Conservation (phyloP, 164 flowering plant species). For the Nymphaea thermarum region DNA sequence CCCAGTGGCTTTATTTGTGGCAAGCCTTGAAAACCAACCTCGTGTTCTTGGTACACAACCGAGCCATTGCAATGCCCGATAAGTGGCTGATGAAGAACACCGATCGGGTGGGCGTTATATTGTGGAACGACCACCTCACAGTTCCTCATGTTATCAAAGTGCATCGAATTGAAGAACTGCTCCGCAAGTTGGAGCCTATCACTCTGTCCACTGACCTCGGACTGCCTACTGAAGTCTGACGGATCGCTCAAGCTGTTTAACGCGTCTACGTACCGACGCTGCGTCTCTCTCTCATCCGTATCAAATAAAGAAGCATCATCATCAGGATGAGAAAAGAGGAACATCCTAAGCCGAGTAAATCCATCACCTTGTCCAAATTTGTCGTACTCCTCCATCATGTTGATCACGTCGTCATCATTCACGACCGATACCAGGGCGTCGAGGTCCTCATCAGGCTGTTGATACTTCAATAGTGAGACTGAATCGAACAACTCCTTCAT, state of each 20-base stretch:
- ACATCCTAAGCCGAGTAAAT: slow-evolving; percentile 71
- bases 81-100: slow-evolving; percentile 39
- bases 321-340: slow-evolving; percentile 61
- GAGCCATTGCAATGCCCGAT: slow-evolving; percentile 18
- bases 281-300: slow-evolving; percentile 67
- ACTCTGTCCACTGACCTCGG: slow-evolving; percentile 26
- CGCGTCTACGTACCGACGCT: slow-evolving; percentile 94
- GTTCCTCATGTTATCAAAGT: slow-evolving; percentile 35
- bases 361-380: slow-evolving; percentile 81
- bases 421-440: slow-evolving; percentile 97
- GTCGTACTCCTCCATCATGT: slow-evolving; percentile 99
- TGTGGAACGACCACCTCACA: slow-evolving; percentile 32
- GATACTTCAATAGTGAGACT: slow-evolving; percentile 65
- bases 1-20: not conserved
- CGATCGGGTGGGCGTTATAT: slow-evolving; percentile 39
- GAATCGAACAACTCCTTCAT: slow-evolving; percentile 82
- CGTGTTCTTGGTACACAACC: not conserved
- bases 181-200: slow-evolving; percentile 27
- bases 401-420: slow-evolving; percentile 88
- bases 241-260: slow-evolving; percentile 67
- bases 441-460: slow-evolving; percentile 98
- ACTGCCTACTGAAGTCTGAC: slow-evolving; percentile 37
- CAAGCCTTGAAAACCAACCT: not conserved
- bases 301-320: slow-evolving; percentile 51
- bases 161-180: slow-evolving; percentile 25